These are phyloP conservation scores for Globomyces pollinis-pini DNA, from an alignment of 192 early-diverging fungal genomes.

Conservation along the genomic window DNA sequence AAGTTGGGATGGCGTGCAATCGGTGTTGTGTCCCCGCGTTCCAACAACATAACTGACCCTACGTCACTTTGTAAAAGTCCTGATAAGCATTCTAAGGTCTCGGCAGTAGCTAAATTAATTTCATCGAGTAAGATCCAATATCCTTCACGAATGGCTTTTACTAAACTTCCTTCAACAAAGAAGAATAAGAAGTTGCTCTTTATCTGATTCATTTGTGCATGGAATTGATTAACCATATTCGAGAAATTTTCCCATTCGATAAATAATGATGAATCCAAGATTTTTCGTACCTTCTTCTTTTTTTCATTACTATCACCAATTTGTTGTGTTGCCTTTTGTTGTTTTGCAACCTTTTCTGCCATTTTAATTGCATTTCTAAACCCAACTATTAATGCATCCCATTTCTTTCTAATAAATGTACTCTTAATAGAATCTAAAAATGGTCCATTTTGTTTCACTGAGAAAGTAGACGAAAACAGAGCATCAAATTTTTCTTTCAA, in stretches of 20 bases:
- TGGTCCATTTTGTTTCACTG: constrained; percentile 72
- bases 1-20: constrained; percentile 85
- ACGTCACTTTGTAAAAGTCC: constrained; percentile 75
- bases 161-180: constrained; percentile 91
- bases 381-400: constrained; percentile 67
- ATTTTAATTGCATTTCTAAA: constrained; percentile 73
- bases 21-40: constrained; percentile 82
- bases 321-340: background rate
- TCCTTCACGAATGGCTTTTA: constrained; percentile 79
- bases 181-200: constrained; percentile 74
- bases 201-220: constrained; percentile 64
- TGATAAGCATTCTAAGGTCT: constrained; percentile 89
- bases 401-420: constrained; percentile 67
- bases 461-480: constrained; percentile 82
- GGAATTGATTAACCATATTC: constrained; percentile 55
- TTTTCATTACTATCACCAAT: constrained; percentile 8
- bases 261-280: constrained; percentile 38
- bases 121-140: constrained; percentile 98
- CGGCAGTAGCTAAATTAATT: constrained; percentile 92
- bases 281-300: constrained; percentile 22
- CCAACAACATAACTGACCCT: constrained; percentile 80
- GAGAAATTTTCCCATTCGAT: constrained; percentile 71
- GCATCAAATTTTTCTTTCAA: constrained; percentile 78
- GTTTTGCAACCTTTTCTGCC: constrained; percentile 52
- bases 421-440: constrained; percentile 77